phyloP scores from a whole-genome alignment of 768 basidiomycete species.

The Candolleomyces efflorescens region DNA sequence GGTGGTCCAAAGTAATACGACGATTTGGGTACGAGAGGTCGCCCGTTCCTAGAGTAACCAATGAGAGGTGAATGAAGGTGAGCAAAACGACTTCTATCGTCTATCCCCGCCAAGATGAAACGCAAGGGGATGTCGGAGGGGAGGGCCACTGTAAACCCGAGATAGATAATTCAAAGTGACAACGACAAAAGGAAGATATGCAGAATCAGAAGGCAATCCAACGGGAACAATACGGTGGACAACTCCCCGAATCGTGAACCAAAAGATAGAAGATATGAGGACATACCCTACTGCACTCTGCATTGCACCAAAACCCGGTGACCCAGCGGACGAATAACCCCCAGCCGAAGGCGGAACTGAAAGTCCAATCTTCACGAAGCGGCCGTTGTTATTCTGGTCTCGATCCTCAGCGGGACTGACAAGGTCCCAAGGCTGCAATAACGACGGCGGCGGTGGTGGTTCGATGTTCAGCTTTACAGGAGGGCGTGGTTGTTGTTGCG shows the following conservation, averaged over 20 bases:
- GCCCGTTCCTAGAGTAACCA: slow-evolving; percentile 24
- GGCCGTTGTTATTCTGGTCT: slow-evolving; percentile 24
- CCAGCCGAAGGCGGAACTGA: slow-evolving; percentile 26
- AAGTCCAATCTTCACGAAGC: slow-evolving; percentile 3
- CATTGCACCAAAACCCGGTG: slow-evolving; percentile 39
- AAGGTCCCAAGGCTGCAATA: slow-evolving; percentile 67
- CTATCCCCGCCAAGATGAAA: neutral
- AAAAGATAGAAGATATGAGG: neutral
- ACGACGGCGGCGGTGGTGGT: slow-evolving; percentile 49
- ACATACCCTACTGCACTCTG: slow-evolving; percentile 18
- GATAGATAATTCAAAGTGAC: no score
- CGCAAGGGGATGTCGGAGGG: no score
- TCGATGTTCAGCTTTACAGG: slow-evolving; percentile 35
- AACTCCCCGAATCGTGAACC: neutral
- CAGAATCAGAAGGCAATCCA: no score
- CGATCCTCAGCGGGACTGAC: slow-evolving; percentile 38
- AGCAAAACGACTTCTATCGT: no score
- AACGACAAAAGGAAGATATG: no score
- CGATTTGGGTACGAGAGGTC: slow-evolving; percentile 65
- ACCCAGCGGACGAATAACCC: slow-evolving; percentile 41
- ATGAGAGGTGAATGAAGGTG: neutral
- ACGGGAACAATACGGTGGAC: no score
- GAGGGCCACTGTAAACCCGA: no score
- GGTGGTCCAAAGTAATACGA: slow-evolving; percentile 85
- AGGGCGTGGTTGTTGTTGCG: neutral